Base-by-base conservation (phyloP, 306 rosid species). In the Cercis canadensis region DNA sequence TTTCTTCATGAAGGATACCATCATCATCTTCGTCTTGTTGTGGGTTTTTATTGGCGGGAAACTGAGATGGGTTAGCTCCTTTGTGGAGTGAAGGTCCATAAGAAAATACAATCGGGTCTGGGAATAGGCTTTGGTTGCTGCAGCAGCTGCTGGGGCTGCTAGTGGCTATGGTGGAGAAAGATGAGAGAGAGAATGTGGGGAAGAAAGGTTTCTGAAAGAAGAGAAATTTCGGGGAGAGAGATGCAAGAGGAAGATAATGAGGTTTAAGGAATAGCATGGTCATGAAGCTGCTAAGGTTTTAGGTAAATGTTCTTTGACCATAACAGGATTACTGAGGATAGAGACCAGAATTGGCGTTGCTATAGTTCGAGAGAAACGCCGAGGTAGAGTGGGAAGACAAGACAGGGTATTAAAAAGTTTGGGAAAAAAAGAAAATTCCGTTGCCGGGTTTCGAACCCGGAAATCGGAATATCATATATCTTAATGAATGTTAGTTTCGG, bases 81-180 rank as follows among this genome's bases (percentile, higher is more conserved):
- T 86, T 90, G 57, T 49, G 67, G 46, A 90, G 96, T 56, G 96
- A 87, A 61, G 98, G 98, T 18, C 98, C 96, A 66, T 90, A 90
- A 19, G 75, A 70, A 81, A 64, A 40, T 39, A 15, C 2, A 34
- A 29, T 29, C 1, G 76, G 65, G 68, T 58, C 66, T 31, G 57
- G 64, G 45, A 52, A 51, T 29, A 55, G 78, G 57, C 71, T 29
- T 47, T 49, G 76, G 43, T 8, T 18, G 19, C 17, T 13, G 43
- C 43, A 24, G 62, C 61, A 53, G 51, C 47, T n/a, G 13, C 31
- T 7, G 58, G n/a, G 4, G 46, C 21, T 57, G 18, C 69, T 52
- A 63, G 61, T 44, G 69, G 54, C 2, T 19, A 67, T 4, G 21
- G 73, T 41, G 39, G 75, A 71, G 70, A 75, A 69, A 33, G 69